Base-by-base conservation (phyloP, 495 filamentous ascomycete genomes). In the Penicillium canescens region DNA sequence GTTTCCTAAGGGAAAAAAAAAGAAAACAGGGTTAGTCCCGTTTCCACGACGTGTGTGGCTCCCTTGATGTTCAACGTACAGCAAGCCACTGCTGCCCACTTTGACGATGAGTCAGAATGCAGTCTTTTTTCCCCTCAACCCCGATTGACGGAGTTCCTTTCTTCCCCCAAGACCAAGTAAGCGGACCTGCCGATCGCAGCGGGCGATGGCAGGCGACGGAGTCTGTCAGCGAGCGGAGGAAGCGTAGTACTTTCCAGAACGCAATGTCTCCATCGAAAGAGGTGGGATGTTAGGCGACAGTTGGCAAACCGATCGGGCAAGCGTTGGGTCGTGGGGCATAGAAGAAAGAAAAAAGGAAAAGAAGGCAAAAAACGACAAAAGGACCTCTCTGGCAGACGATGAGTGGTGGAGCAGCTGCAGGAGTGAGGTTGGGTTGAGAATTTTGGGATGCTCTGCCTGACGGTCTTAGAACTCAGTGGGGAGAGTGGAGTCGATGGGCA, bases 181-280 rank as follows among this genome's bases (percentile, higher is more conserved):
- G 50, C 53, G 60, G 52, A 63, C 61, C 61, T 61, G 63, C 64
- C 64, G 61, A 67, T 67, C 64, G 61, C 61, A 50, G 43, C 12
- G 50, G 55, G 63, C 63, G 63, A 66, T 62, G 63, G 63, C 63
- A 59, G 63, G 55, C 40, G 37, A 43, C 42, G 41, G 49, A 48
- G 45, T 52, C 50, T 57, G 61, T 67, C 64, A 65, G 57, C 61
- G 61, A 54, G 61, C 53, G 50, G 56, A 65, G 46, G 47, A 48
- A 43, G 58, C 53, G 47, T 55, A 53, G 55, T 58, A 56, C 45
- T 52, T 59, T 59, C 56, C 58, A 57, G 52, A 55, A 51, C 53
- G 61, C 64, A 60, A 40, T 38, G 56, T 65, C 64, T 67, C 64
- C 64, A 67, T 67, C 63, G 63, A 67, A 64, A 60, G 42, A 36